These are phyloP conservation scores for Cutaneotrichosporon cavernicola DNA, from an alignment of 1,284 basidiomycete species.

Conservation along the genomic window DNA sequence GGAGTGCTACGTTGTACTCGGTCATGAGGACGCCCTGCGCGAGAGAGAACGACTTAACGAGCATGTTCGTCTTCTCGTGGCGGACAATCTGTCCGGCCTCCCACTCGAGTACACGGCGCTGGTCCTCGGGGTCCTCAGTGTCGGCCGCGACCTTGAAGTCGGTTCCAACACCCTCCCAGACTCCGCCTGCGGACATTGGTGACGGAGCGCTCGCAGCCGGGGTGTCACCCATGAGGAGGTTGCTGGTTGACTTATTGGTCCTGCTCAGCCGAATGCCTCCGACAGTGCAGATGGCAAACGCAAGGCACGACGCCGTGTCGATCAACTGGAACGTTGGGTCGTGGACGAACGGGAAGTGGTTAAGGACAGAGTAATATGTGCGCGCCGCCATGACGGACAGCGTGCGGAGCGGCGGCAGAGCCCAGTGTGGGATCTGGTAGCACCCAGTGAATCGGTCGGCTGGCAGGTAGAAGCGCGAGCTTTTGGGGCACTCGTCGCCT, in stretches of 20 bases:
- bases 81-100: slow-evolving; percentile 42
- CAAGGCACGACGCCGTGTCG: slow-evolving; percentile 52
- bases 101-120: slow-evolving; percentile 37
- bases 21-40: slow-evolving; percentile 52
- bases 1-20: slow-evolving; percentile 52
- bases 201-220: slow-evolving; percentile 6
- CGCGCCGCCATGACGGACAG: slow-evolving; percentile 52
- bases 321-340: slow-evolving; percentile 53
- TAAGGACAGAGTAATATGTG: slow-evolving; percentile 52
- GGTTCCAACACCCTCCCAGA: slow-evolving; percentile 20
- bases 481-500: slow-evolving; percentile 20
- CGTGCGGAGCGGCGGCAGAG: slow-evolving; percentile 50
- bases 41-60: slow-evolving; percentile 53
- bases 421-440: slow-evolving; percentile 55
- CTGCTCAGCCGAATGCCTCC: slow-evolving; percentile 43
- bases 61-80: slow-evolving; percentile 55
- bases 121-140: slow-evolving; percentile 23
- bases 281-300: slow-evolving; percentile 55
- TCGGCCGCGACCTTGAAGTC: slow-evolving; percentile 21
- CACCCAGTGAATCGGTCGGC: slow-evolving; percentile 53
- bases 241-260: background rate
- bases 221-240: background rate
- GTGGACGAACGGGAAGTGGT: slow-evolving; percentile 54
- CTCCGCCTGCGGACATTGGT: slow-evolving; percentile 10
- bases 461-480: slow-evolving; percentile 40